Percentiles rank a stretch among this genome's conserved stretches.
Conservation (phyloP, 176 grass and related monocot genomes). For the Leersia perrieri region DNA sequence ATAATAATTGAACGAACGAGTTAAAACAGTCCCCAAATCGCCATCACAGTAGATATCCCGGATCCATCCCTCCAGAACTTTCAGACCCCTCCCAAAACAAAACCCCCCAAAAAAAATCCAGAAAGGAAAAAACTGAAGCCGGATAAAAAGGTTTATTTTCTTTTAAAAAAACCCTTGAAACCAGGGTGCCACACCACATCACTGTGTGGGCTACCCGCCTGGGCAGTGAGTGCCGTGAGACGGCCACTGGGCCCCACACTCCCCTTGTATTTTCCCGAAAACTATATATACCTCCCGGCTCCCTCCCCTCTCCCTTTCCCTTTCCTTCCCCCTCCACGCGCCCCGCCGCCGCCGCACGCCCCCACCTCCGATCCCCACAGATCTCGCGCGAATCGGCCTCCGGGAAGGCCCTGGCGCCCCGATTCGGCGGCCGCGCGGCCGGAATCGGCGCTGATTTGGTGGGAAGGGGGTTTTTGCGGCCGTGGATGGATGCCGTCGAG, state of each 20-base stretch:
- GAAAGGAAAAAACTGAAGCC: not conserved
- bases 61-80: not conserved
- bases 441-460: slow-evolving; percentile 34
- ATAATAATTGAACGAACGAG: not conserved
- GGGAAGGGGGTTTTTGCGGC: not conserved
- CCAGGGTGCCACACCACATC: not conserved
- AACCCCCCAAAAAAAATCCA: not conserved
- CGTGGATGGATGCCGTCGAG: slow-evolving; percentile 77
- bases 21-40: not conserved
- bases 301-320: slow-evolving; percentile 43
- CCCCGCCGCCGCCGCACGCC: not conserved
- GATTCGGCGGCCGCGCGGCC: slow-evolving; percentile 36
- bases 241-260: slow-evolving; percentile 15
- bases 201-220: not conserved
- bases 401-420: not conserved
- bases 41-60: not conserved
- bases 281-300: slow-evolving; percentile 85
- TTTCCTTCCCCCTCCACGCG: slow-evolving; percentile 31
- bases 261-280: slow-evolving; percentile 89
- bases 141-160: no score
- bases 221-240: slow-evolving; percentile 37
- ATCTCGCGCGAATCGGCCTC: slow-evolving; percentile 36
- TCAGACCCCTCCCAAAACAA: not conserved
- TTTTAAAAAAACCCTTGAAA: not conserved
- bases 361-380: not conserved